Conservation (phyloP, 495 filamentous ascomycete species). For the Penicillium roqueforti region DNA sequence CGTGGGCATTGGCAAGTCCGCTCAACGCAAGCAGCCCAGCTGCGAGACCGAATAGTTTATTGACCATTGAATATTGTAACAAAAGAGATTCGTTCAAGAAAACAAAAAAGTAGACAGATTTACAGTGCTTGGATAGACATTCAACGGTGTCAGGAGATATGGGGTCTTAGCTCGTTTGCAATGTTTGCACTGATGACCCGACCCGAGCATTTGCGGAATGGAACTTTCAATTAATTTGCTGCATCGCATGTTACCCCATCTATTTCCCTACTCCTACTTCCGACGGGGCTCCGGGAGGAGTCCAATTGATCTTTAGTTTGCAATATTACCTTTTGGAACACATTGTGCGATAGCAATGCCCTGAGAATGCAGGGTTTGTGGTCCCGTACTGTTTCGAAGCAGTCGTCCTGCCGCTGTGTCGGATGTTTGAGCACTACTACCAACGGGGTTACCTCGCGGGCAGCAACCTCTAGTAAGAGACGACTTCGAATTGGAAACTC, state of each 20-base stretch:
- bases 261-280: constrained; percentile 12
- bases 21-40: constrained; percentile 40
- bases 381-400: constrained; percentile 62
- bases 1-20: constrained; percentile 55
- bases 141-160: constrained; percentile 17
- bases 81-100: constrained; percentile 3
- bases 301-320: constrained; percentile 7
- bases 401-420: constrained; percentile 59
- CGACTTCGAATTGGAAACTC: constrained; percentile 55
- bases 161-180: constrained; percentile 32
- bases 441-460: constrained; percentile 48
- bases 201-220: constrained; percentile 19
- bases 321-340: not conserved
- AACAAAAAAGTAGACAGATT: constrained; percentile 1
- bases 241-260: constrained; percentile 11
- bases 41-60: constrained; percentile 30
- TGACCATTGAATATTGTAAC: constrained; percentile 34
- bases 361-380: constrained; percentile 65
- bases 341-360: constrained; percentile 26
- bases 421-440: constrained; percentile 54
- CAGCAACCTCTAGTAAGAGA: constrained; percentile 48
- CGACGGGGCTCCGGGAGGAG: constrained; percentile 22
- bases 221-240: constrained; percentile 13
- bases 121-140: not conserved
- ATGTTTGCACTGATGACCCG: constrained; percentile 31